Percentiles rank a stretch among this genome's conserved stretches.
phyloP scores from a whole-genome alignment of 2,329 filamentous ascomycete species.

The Pseudogymnoascus destructans region DNA sequence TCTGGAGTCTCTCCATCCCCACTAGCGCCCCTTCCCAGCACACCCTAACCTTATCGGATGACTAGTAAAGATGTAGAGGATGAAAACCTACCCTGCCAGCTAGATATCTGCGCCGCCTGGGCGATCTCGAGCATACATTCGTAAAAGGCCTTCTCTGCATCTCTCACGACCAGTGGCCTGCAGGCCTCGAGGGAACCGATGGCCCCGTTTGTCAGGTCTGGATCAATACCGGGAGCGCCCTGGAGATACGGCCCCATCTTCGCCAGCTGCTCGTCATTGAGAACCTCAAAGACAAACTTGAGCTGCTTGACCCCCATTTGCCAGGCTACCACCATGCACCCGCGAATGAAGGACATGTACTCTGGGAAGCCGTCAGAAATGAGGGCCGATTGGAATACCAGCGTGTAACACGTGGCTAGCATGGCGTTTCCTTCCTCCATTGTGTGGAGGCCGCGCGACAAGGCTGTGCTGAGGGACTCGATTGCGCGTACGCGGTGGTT shows the following conservation, averaged over 20 bases:
- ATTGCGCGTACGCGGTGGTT: conserved; percentile 53
- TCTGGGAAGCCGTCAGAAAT: conserved; percentile 45
- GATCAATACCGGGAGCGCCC: conserved; percentile 32
- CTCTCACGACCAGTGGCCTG: conserved; percentile 30
- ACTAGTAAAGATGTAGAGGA: neutral
- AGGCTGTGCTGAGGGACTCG: conserved; percentile 32
- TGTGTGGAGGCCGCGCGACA: conserved; percentile 28
- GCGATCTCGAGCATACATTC: conserved; percentile 35
- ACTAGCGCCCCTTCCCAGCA: neutral
- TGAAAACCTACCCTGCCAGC: conserved; percentile 17
- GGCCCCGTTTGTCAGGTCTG: conserved; percentile 35
- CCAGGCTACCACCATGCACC: conserved; percentile 40
- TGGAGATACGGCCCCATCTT: conserved; percentile 34
- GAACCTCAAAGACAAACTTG: conserved; percentile 38
- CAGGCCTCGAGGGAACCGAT: conserved; percentile 33
- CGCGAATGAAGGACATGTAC: conserved; percentile 48
- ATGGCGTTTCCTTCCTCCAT: conserved; percentile 46
- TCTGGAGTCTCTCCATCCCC: neutral
- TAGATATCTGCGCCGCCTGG: conserved; percentile 17
- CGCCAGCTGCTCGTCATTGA: conserved; percentile 31
- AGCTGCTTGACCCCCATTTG: conserved; percentile 39
- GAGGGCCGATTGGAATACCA: conserved; percentile 44
- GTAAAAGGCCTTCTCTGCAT: conserved; percentile 36
- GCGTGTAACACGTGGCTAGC: conserved; percentile 44
- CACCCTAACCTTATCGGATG: neutral